phyloP scores from a whole-genome alignment of 495 filamentous ascomycete species.

The Podospora tetraspora region DNA sequence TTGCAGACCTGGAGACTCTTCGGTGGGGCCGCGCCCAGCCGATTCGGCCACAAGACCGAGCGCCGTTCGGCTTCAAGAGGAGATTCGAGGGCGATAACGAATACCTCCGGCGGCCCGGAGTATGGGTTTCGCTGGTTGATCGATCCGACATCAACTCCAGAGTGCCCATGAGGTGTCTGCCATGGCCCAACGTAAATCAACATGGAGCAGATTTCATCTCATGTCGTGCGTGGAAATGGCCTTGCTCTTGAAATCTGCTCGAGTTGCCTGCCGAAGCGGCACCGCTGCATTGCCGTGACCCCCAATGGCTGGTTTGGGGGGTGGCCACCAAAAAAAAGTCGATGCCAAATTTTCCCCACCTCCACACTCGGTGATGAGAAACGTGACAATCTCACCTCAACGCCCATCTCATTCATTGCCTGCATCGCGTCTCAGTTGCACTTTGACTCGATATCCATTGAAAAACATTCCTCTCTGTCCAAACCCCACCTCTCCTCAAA shows the following conservation, averaged over 20 bases:
- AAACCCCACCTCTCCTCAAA: conserved; percentile 2
- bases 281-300: neutral
- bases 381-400: neutral
- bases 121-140: neutral
- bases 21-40: conserved; percentile 25
- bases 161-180: neutral
- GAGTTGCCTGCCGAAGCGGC: neutral
- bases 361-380: neutral
- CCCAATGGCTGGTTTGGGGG: neutral
- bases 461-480: neutral
- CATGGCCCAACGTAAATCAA: neutral
- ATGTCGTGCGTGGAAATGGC: neutral
- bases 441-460: neutral
- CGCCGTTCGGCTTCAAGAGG: conserved; percentile 27
- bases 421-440: neutral
- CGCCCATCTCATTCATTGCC: neutral
- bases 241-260: neutral
- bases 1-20: conserved; percentile 32
- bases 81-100: conserved; percentile 35
- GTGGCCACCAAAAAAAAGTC: neutral
- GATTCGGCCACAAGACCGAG: conserved; percentile 14
- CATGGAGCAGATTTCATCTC: neutral
- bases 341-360: conserved; percentile 7
- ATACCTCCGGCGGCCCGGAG: conserved; percentile 21
- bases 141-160: neutral